These are phyloP conservation scores for Sclerotiophoma versabilis DNA, from an alignment of 2,329 filamentous ascomycete species.

Conservation along the genomic window DNA sequence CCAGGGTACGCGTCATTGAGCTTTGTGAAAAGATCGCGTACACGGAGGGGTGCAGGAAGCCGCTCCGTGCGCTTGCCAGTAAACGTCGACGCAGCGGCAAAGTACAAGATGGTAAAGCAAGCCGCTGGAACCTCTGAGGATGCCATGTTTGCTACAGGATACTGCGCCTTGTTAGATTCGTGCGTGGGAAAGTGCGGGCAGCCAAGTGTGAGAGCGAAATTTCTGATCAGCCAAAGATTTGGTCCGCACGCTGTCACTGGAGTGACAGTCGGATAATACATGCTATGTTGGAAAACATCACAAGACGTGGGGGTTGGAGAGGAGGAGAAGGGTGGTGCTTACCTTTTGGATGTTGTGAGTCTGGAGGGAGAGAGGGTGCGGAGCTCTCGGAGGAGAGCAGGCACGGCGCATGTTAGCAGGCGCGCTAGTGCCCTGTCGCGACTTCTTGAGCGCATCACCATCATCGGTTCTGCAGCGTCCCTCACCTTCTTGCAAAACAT, in stretches of 20 bases:
- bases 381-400: slow-evolving; percentile 15
- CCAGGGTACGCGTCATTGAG: slow-evolving; percentile 75
- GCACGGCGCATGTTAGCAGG: slow-evolving; percentile 29
- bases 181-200: not conserved
- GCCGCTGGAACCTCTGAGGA: slow-evolving; percentile 60
- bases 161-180: slow-evolving; percentile 25
- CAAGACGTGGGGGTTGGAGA: slow-evolving; percentile 14
- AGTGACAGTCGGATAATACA: slow-evolving; percentile 57
- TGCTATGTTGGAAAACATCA: slow-evolving; percentile 54
- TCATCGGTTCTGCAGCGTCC: slow-evolving; percentile 16
- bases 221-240: slow-evolving; percentile 41
- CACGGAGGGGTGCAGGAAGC: slow-evolving; percentile 69
- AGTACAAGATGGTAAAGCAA: slow-evolving; percentile 84
- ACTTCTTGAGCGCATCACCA: slow-evolving; percentile 18
- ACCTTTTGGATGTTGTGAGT: slow-evolving; percentile 22
- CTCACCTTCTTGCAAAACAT: slow-evolving; percentile 17
- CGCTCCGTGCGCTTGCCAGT: slow-evolving; percentile 72
- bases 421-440: slow-evolving; percentile 29
- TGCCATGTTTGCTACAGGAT: slow-evolving; percentile 40
- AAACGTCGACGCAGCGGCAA: slow-evolving; percentile 75
- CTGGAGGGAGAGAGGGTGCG: slow-evolving; percentile 16
- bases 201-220: not conserved
- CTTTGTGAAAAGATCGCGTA: slow-evolving; percentile 68
- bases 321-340: slow-evolving; percentile 14
- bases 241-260: slow-evolving; percentile 42